These are phyloP conservation scores for Ganoderma sp. DNA, from an alignment of 1,284 basidiomycete species.

Conservation along the genomic window DNA sequence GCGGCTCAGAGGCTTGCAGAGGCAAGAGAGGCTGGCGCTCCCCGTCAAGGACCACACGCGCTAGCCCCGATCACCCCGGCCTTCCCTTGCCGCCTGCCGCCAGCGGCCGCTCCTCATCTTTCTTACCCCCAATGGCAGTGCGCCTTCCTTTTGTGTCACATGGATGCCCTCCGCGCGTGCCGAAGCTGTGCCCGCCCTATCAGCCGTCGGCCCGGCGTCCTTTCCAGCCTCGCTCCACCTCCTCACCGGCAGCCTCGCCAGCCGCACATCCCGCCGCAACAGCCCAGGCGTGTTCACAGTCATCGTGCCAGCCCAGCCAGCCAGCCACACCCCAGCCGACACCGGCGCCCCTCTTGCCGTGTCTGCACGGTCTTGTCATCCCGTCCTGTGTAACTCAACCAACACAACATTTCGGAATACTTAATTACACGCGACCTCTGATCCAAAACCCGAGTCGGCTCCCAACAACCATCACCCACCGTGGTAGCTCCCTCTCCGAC, in stretches of 20 bases:
- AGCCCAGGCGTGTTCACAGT: background rate
- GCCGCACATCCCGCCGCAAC: background rate
- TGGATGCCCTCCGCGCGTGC: constrained; percentile 9
- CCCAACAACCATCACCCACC: constrained; percentile 3
- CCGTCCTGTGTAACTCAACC: background rate
- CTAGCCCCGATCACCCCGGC: constrained; percentile 31
- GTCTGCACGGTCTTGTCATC: background rate
- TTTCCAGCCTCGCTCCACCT: background rate
- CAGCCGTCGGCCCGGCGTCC: background rate
- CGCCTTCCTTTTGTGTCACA: constrained; percentile 21
- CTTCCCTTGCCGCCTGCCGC: constrained; percentile 22
- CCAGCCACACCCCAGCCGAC: background rate
- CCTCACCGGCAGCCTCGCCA: background rate
- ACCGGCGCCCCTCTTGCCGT: background rate
- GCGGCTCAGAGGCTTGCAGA: constrained; percentile 2
- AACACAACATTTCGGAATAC: background rate
- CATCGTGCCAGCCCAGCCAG: background rate
- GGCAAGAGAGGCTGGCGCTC: constrained; percentile 2
- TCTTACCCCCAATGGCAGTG: constrained; percentile 19
- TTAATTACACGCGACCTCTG: background rate
- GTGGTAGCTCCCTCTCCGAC: background rate
- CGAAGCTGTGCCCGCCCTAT: constrained; percentile 11
- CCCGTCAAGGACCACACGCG: constrained; percentile 5
- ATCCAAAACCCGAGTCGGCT: background rate
- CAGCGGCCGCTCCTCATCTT: background rate